phyloP scores from a whole-genome alignment of 306 rosid species.

The Quercus glauca region DNA sequence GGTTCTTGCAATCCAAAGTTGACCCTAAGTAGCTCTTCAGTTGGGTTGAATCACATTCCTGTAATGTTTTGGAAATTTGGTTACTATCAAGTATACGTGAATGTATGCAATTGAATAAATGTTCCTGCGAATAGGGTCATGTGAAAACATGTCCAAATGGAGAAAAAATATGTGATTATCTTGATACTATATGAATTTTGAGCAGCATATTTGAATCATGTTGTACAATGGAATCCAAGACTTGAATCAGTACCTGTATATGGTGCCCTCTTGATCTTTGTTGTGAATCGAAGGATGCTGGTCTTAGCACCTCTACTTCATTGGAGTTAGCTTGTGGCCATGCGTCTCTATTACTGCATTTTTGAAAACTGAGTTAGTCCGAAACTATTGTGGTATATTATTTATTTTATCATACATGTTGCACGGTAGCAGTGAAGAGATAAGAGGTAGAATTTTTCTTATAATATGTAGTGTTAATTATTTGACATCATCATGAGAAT shows the following conservation, averaged over 20 bases:
- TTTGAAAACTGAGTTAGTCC: constrained; percentile 4
- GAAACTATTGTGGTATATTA: not conserved
- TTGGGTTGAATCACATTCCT: constrained; percentile 76
- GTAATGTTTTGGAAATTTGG: not conserved
- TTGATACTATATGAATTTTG: not conserved
- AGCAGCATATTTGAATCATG: not conserved
- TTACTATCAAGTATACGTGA: not conserved
- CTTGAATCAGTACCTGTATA: constrained; percentile 50
- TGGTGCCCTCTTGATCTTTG: constrained; percentile 47
- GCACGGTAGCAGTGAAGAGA: too few species aligned
- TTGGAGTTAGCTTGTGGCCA: constrained; percentile 52
- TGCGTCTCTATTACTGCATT: constrained; percentile 50
- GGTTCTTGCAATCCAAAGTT: constrained; percentile 65
- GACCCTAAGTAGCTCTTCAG: constrained; percentile 44
- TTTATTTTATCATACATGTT: not conserved
- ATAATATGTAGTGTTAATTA: too few species aligned
- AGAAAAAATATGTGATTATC: too few species aligned
- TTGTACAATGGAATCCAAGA: not conserved
- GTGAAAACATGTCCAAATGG: not conserved
- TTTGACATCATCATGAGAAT: too few species aligned
- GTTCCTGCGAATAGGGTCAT: not conserved
- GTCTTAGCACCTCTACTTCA: constrained; percentile 45
- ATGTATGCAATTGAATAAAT: not conserved
- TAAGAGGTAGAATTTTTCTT: too few species aligned
- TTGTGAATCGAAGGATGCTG: constrained; percentile 45